Percentiles rank a stretch among this genome's conserved stretches.
Conservation (phyloP, 169 alveolate species). For the Babesia caballi region DNA sequence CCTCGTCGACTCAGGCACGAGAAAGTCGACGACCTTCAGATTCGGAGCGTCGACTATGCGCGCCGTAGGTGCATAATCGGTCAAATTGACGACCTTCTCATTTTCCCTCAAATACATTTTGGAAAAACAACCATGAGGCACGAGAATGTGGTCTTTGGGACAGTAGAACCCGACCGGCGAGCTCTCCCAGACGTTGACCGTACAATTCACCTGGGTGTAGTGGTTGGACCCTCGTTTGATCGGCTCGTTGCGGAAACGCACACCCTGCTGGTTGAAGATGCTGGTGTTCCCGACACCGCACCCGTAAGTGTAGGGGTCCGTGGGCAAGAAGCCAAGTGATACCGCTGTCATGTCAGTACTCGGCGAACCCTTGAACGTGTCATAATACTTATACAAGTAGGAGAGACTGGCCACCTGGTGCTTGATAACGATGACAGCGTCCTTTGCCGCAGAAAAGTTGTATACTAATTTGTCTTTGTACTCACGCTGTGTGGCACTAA, state of each 20-base stretch:
- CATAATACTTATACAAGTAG: conserved; percentile 12
- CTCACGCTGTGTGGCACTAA: background rate
- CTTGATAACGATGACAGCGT: conserved; percentile 27
- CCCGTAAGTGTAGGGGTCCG: conserved; percentile 42
- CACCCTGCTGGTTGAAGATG: background rate
- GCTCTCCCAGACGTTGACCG: conserved; percentile 6
- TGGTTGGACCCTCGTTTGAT: background rate
- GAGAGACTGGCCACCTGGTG: conserved; percentile 6
- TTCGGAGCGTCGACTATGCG: conserved; percentile 8
- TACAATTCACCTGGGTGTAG: conserved; percentile 5
- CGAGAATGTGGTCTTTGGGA: conserved; percentile 1
- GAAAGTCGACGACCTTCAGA: conserved; percentile 23
- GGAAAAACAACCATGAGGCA: conserved; percentile 12
- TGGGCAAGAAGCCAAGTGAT: conserved; percentile 10
- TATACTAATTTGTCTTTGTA: background rate
- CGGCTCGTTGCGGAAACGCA: background rate
- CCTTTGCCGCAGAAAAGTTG: background rate
- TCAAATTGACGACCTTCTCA: conserved; percentile 1
- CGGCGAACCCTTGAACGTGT: background rate
- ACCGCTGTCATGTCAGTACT: background rate
- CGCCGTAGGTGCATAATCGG: conserved; percentile 7
- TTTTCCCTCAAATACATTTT: background rate
- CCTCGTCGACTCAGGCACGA: background rate
- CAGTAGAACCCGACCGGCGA: conserved; percentile 31
- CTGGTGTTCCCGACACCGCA: conserved; percentile 3